Evolutionary conservation across 31 red algal genomes (phyloP).

Genomic region (Bonnemaisonia californica): DNA sequence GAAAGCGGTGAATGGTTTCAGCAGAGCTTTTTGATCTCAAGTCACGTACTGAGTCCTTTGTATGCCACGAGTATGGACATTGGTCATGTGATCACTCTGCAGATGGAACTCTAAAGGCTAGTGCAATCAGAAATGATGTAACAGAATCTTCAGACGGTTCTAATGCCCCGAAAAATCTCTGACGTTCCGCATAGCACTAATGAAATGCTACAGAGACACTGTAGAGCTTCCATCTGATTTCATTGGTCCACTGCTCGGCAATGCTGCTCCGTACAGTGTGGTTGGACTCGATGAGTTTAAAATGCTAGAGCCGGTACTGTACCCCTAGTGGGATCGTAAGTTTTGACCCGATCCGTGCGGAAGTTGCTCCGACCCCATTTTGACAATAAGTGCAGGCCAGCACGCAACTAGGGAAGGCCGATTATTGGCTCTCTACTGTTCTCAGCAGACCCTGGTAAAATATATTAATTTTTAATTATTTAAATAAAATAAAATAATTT

Average conservation of each 20-base stretch:
- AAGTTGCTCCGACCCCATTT: no score
- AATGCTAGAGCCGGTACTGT: not conserved
- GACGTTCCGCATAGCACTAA: constrained; percentile 26
- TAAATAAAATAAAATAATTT: no score
- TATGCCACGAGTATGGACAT: constrained; percentile 44
- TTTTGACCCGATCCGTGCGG: no score
- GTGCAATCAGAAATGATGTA: not conserved
- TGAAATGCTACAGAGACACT: not conserved
- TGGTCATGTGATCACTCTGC: constrained; percentile 18
- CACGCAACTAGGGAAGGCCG: no score
- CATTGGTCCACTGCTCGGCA: constrained; percentile 31
- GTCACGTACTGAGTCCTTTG: not conserved
- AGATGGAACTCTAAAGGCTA: constrained; percentile 32
- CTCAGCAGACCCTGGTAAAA: no score
- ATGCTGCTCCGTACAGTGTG: constrained; percentile 43
- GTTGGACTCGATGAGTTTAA: constrained; percentile 33
- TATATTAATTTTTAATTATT: no score
- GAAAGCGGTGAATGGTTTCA: not conserved
- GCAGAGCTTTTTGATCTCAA: constrained; percentile 30
- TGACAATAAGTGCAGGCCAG: no score
- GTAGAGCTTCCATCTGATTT: not conserved
- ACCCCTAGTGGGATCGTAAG: constrained; percentile 2
- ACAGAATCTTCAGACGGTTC: not conserved
- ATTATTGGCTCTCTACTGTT: no score
- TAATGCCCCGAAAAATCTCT: not conserved